These are phyloP conservation scores for Verticillium albo-atrum DNA, from an alignment of 2,329 filamentous ascomycete genomes.

Conservation along the genomic window DNA sequence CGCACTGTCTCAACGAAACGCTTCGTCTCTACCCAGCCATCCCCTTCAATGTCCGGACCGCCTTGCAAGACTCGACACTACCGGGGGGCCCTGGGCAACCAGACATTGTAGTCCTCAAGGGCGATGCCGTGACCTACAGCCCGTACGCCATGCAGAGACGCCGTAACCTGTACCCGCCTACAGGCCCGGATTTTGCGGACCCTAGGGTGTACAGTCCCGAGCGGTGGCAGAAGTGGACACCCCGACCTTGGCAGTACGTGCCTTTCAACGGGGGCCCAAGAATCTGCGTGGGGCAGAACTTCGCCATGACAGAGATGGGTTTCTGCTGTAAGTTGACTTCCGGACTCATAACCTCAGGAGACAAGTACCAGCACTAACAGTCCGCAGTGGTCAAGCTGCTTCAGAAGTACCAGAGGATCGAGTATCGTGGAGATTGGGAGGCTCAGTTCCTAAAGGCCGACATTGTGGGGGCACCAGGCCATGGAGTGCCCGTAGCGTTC, in stretches of 20 bases:
- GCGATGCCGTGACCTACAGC: slow-evolving; percentile 44
- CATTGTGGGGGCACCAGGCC: slow-evolving; percentile 36
- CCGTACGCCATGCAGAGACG: slow-evolving; percentile 47
- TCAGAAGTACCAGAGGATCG: slow-evolving; percentile 54
- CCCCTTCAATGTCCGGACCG: slow-evolving; percentile 72
- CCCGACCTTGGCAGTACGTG: slow-evolving; percentile 49
- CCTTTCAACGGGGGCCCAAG: slow-evolving; percentile 24
- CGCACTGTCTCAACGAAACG: slow-evolving; percentile 70
- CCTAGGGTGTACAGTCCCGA: slow-evolving; percentile 42
- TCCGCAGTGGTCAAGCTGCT: slow-evolving; percentile 42
- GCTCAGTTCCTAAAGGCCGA: slow-evolving; percentile 40
- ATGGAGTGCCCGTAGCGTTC: slow-evolving; percentile 36
- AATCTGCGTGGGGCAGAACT: slow-evolving; percentile 52
- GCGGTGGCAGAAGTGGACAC: slow-evolving; percentile 46
- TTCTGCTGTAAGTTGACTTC: slow-evolving; percentile 33
- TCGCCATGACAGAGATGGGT: slow-evolving; percentile 55
- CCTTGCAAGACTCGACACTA: slow-evolving; percentile 69
- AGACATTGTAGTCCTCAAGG: slow-evolving; percentile 38
- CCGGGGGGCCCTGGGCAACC: slow-evolving; percentile 36
- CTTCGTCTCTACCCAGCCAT: slow-evolving; percentile 74
- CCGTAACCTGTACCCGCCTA: slow-evolving; percentile 41
- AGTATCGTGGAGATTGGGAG: slow-evolving; percentile 41
- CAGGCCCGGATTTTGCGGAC: slow-evolving; percentile 29
- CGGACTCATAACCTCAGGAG: neutral
- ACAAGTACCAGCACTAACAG: neutral